These are phyloP conservation scores for Cyamopsis tetragonoloba DNA, from an alignment of 306 rosid species.

Conservation along the genomic window DNA sequence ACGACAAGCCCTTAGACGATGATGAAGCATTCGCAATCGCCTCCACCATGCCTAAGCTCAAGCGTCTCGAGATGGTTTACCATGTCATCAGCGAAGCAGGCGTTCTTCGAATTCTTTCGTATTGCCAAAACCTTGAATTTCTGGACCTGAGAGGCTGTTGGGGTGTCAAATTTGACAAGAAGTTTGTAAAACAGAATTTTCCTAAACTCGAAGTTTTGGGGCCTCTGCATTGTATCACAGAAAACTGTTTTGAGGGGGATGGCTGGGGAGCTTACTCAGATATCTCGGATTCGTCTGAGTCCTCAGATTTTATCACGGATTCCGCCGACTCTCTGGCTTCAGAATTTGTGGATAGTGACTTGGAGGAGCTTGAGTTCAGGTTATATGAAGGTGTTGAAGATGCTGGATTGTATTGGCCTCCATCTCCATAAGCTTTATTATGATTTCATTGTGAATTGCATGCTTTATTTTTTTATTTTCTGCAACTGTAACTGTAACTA, in stretches of 20 bases:
- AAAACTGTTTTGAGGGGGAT: slow-evolving; percentile 52
- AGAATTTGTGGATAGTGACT: slow-evolving; percentile 53
- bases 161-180: slow-evolving; percentile 68
- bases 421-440: slow-evolving; percentile 69
- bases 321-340: too few relatives aligned
- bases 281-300: slow-evolving; percentile 62
- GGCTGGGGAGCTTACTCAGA: slow-evolving; percentile 79
- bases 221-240: slow-evolving; percentile 58
- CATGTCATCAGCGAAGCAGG: slow-evolving; percentile 62
- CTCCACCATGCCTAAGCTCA: slow-evolving; percentile 89
- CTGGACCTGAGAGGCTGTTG: slow-evolving; percentile 94
- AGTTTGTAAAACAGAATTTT: slow-evolving; percentile 47
- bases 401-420: slow-evolving; percentile 81
- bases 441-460: too few relatives aligned
- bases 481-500: too few relatives aligned
- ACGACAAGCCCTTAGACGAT: slow-evolving; percentile 69
- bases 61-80: slow-evolving; percentile 93
- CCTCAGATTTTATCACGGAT: slow-evolving; percentile 71
- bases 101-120: slow-evolving; percentile 54
- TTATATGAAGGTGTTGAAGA: slow-evolving; percentile 74
- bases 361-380: slow-evolving; percentile 79
- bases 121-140: slow-evolving; percentile 67
- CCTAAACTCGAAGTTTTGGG: slow-evolving; percentile 78
- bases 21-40: slow-evolving; percentile 89
- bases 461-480: too few relatives aligned